A percentile compares a stretch with the other conserved stretches of the same genome.
phyloP scores from a whole-genome alignment of 2,329 filamentous ascomycete genomes.

The Sclerotinia minor region DNA sequence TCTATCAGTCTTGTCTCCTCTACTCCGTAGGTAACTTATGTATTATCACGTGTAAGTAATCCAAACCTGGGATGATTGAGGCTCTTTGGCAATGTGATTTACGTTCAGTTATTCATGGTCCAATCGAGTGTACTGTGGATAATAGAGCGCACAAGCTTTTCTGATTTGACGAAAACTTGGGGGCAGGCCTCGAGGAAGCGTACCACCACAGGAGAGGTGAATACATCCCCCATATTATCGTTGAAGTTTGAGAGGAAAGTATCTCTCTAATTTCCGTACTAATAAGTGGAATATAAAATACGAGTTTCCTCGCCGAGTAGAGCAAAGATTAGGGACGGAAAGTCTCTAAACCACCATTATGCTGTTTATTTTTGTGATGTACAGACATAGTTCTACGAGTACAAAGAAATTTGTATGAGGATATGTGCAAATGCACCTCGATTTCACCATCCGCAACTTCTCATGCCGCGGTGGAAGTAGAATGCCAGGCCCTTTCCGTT shows the following conservation, averaged over 20 bases:
- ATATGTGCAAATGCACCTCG: constrained; percentile 30
- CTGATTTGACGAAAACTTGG: background rate
- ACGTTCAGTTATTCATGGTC: background rate
- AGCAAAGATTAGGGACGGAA: constrained; percentile 1
- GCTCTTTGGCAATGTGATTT: constrained; percentile 4
- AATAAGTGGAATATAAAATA: background rate
- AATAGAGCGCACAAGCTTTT: background rate
- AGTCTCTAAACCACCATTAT: constrained; percentile 34
- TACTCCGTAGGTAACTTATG: background rate
- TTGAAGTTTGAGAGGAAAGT: background rate
- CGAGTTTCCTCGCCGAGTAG: background rate
- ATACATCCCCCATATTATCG: background rate
- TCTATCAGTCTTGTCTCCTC: background rate
- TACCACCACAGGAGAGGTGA: background rate
- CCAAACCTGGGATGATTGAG: background rate
- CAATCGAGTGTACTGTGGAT: background rate
- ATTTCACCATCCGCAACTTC: constrained; percentile 22
- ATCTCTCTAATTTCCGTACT: background rate
- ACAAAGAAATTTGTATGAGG: constrained; percentile 32
- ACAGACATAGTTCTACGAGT: constrained; percentile 29
- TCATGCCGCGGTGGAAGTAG: constrained; percentile 22
- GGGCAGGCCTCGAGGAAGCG: background rate
- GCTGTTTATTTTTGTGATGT: constrained; percentile 36
- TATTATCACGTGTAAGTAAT: constrained; percentile 10
- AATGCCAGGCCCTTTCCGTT: constrained; percentile 23